These are phyloP conservation scores for Ogataea wickerhamii DNA, from an alignment of 805 yeast species.

Conservation along the genomic window DNA sequence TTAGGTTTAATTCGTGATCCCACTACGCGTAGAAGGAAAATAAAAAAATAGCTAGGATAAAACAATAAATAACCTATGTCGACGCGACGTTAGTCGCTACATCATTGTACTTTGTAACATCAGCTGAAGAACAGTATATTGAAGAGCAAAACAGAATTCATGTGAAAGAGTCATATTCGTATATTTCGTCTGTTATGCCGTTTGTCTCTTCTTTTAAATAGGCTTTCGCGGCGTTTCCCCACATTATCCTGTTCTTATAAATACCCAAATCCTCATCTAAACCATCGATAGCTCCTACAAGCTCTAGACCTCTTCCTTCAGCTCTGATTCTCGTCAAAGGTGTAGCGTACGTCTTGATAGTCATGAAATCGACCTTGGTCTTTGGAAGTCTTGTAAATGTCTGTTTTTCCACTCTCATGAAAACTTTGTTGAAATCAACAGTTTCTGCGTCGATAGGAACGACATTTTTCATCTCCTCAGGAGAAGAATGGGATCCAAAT, in stretches of 20 bases:
- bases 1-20: background rate
- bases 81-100: background rate
- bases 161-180: constrained; percentile 31
- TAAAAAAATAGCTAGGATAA: background rate
- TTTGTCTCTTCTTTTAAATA: constrained; percentile 37
- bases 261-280: constrained; percentile 55
- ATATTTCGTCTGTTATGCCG: constrained; percentile 30
- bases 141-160: no score
- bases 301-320: constrained; percentile 43
- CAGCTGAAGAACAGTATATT: no score
- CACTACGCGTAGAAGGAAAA: background rate
- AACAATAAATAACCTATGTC: no score
- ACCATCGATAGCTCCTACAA: constrained; percentile 61
- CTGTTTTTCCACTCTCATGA: constrained; percentile 60
- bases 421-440: constrained; percentile 45
- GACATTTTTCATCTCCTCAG: constrained; percentile 34
- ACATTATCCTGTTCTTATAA: constrained; percentile 60
- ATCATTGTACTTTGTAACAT: no score
- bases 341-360: constrained; percentile 55
- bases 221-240: constrained; percentile 64
- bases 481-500: constrained; percentile 38
- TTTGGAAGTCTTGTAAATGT: constrained; percentile 49
- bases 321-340: constrained; percentile 45
- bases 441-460: constrained; percentile 32
- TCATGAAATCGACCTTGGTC: constrained; percentile 44